These are phyloP conservation scores for Aspergillus sp. DNA, from an alignment of 2,329 filamentous ascomycete species.

Conservation along the genomic window DNA sequence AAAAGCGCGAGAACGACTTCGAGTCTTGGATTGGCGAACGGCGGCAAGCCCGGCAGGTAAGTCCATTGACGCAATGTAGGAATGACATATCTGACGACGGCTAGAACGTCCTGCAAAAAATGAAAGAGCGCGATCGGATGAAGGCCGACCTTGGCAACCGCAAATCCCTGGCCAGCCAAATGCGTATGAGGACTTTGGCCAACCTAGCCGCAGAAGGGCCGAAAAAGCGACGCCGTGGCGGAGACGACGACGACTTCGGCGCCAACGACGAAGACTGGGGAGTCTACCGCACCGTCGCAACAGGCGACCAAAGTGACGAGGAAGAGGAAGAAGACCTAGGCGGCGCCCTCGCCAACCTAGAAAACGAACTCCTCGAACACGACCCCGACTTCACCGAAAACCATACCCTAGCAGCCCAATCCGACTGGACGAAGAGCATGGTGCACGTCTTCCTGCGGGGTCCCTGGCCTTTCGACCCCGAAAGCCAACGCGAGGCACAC, in stretches of 20 bases:
- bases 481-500: slow-evolving; percentile 71
- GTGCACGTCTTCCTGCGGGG: slow-evolving; percentile 87
- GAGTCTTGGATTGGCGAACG: slow-evolving; percentile 83
- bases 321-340: slow-evolving; percentile 86
- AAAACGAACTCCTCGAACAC: slow-evolving; percentile 76
- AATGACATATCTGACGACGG: slow-evolving; percentile 12
- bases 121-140: slow-evolving; percentile 87
- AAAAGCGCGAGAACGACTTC: slow-evolving; percentile 75
- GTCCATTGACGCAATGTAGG: slow-evolving; percentile 2
- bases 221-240: slow-evolving; percentile 74
- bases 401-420: slow-evolving; percentile 83
- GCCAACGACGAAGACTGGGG: slow-evolving; percentile 98
- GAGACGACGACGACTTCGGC: slow-evolving; percentile 93
- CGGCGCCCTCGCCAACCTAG: slow-evolving; percentile 65
- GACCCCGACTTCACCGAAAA: slow-evolving; percentile 88
- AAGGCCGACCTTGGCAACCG: slow-evolving; percentile 94
- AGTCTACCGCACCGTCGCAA: slow-evolving; percentile 87
- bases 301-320: slow-evolving; percentile 71
- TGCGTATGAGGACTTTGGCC: slow-evolving; percentile 96
- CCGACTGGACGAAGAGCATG: slow-evolving; percentile 88
- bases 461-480: slow-evolving; percentile 74
- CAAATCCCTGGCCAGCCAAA: slow-evolving; percentile 91
- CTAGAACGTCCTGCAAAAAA: slow-evolving; percentile 65
- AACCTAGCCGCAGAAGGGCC: slow-evolving; percentile 89
- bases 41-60: slow-evolving; percentile 58